Evolutionary conservation across 257 asterid genomes (phyloP), one percentile per base, ranked within the genome.

Genomic region (Vinca minor): DNA sequence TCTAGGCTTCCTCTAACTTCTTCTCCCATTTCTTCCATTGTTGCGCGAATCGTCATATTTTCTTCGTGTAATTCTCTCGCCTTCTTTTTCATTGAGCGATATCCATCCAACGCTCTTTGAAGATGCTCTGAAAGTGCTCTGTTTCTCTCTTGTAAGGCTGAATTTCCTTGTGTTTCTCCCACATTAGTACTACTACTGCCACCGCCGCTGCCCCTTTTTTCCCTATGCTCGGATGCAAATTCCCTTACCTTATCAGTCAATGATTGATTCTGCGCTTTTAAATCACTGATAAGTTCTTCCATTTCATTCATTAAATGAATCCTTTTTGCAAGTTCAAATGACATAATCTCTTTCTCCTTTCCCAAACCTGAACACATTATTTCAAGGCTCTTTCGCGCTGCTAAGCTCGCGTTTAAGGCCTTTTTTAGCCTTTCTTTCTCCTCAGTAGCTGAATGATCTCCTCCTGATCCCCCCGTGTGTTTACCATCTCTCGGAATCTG

Each of bases 311-410:
- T 23, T 56, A 83, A 84, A 13, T 82, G 87, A 0, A 53, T 85
- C 50, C 78, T 89, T 39, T 73, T 82, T 0, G 87, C 74, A 1
- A 89, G 81, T 65, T 89, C 94, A 28, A 50, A 17, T 0, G 85
- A 81, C 85, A 89, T 89, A 5, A 87, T 85, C 77, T 83, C 91
- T 74, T 82, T 89, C 66, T 87, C 96, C 65, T 81, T 85, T 35
- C 89, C 92, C 60, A 85, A 75, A 38, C 95, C 79, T 0, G 88
- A 72, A 78, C 91, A 87, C 94, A 83, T 76, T 23, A 80, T 69
- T 74, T 87, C 87, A 12, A 89, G 82, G 64, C 82, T 82, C 62
- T 85, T 89, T 28, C 84, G 67, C 4, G 89, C 86, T 1, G 82
- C 89, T 68, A 73, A 45, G 72, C 86, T 77, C 0, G 84, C 83